Percentiles rank a stretch among this genome's conserved stretches.
Conservation (phyloP, 2,329 filamentous ascomycete genomes). For the Scortechinia acanthostroma region DNA sequence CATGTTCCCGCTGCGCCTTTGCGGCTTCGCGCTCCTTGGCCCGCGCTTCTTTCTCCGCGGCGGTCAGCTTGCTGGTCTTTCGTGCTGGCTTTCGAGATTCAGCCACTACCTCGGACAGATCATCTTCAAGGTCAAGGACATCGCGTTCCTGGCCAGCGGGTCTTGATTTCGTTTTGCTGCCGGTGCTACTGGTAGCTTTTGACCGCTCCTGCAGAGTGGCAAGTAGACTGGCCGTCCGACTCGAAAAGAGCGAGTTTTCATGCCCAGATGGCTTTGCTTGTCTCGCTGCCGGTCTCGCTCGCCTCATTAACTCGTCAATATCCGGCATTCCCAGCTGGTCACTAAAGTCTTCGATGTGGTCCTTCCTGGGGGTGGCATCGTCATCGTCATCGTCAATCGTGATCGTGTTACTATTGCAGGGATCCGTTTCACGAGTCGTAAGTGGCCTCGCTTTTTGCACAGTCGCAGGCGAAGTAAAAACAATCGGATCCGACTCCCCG, state of each 20-base stretch:
- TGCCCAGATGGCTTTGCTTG: not conserved
- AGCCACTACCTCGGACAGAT: too few species aligned
- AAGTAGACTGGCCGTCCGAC: not conserved
- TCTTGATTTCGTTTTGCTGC: not conserved
- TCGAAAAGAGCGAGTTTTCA: not conserved
- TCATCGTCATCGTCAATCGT: not conserved
- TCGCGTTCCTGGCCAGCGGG: too few species aligned
- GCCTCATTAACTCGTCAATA: not conserved
- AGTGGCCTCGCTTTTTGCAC: too few species aligned
- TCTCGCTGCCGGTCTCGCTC: not conserved
- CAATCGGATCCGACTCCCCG: not conserved
- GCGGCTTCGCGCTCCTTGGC: not conserved
- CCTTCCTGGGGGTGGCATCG: not conserved
- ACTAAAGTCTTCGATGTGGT: conserved; percentile 1
- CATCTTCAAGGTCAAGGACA: too few species aligned
- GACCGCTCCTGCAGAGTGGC: not conserved
- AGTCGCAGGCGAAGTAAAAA: not conserved
- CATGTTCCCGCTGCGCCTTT: not conserved
- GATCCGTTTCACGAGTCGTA: not conserved
- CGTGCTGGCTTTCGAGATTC: too few species aligned
- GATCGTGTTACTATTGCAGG: not conserved
- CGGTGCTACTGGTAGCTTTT: not conserved
- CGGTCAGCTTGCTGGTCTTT: not conserved
- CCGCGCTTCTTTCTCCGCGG: not conserved
- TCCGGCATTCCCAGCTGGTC: not conserved